phyloP scores from a whole-genome alignment of 1,139 yeast species.

The Taiozyma sp. region DNA sequence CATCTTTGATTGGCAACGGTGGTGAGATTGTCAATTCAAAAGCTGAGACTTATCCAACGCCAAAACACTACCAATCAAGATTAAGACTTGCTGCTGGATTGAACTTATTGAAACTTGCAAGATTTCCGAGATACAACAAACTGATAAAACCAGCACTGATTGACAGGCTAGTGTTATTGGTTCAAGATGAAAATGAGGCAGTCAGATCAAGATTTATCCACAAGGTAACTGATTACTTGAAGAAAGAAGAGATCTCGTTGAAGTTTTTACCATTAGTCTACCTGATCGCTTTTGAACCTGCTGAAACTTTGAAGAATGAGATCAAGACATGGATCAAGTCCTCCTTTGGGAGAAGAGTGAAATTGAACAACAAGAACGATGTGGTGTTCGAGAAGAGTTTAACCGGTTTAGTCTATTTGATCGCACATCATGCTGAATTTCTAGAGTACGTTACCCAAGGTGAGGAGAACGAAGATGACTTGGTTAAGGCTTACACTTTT shows the following conservation, averaged over 20 bases:
- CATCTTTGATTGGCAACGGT: constrained; percentile 64
- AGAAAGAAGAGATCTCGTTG: constrained; percentile 51
- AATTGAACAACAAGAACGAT: constrained; percentile 27
- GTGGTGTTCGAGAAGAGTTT: constrained; percentile 57
- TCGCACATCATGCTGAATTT: constrained; percentile 74
- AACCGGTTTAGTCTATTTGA: constrained; percentile 60
- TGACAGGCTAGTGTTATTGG: constrained; percentile 47
- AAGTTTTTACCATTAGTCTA: constrained; percentile 63
- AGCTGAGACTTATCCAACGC: constrained; percentile 52
- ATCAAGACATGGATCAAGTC: constrained; percentile 73
- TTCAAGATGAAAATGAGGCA: constrained; percentile 59
- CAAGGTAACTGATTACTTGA: constrained; percentile 47
- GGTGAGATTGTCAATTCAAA: constrained; percentile 69
- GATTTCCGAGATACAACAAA: constrained; percentile 44
- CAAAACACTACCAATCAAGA: constrained; percentile 51
- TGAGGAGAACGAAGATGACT: constrained; percentile 18
- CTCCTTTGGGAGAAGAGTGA: constrained; percentile 36
- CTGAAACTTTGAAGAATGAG: constrained; percentile 39
- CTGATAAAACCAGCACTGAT: constrained; percentile 48
- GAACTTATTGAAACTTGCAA: constrained; percentile 59
- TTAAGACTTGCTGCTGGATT: constrained; percentile 68
- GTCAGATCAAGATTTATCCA: constrained; percentile 52
- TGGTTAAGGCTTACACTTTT: constrained; percentile 41
- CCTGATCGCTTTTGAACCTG: constrained; percentile 75
- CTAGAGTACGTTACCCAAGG: constrained; percentile 34